A percentile compares a stretch with the other conserved stretches of the same genome.
Conservation (phyloP, 805 yeast genomes). For the Tetrapisispora nanseiensis region DNA sequence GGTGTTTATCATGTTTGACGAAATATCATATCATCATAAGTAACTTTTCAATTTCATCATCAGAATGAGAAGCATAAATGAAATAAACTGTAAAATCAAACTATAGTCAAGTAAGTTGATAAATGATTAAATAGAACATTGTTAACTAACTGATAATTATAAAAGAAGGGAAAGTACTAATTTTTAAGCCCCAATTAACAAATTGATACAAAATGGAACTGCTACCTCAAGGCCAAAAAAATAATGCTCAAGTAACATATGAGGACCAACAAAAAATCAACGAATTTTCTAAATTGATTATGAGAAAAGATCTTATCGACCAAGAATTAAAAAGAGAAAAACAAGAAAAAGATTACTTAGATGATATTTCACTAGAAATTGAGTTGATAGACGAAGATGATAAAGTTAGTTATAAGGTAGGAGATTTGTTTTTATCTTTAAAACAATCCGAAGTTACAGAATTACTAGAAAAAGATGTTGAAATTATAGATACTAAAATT, state of each 20-base stretch:
- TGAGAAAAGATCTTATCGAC: conserved; percentile 52
- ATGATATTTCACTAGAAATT: conserved; percentile 74
- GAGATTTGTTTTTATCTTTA: conserved; percentile 65
- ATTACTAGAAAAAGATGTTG: conserved; percentile 55
- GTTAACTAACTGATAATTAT: no score
- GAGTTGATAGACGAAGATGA: conserved; percentile 79
- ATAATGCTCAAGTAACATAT: conserved; percentile 32
- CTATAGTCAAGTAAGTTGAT: no score
- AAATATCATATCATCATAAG: no score
- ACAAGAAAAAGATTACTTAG: conserved; percentile 77
- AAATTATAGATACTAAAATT: conserved; percentile 41
- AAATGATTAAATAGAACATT: no score
- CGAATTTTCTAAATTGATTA: conserved; percentile 73
- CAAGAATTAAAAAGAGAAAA: conserved; percentile 39
- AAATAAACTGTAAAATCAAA: no score
- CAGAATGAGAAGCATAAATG: no score
- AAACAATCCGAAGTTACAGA: conserved; percentile 57
- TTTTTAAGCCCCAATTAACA: no score
- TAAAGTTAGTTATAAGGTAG: conserved; percentile 63
- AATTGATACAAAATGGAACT: conserved; percentile 19
- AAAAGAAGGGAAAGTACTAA: no score
- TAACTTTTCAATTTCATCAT: no score
- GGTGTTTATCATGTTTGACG: no score
- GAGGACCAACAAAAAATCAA: conserved; percentile 87
- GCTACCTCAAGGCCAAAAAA: conserved; percentile 35